phyloP scores from a whole-genome alignment of 2,329 filamentous ascomycete genomes.

The Alternaria hordeiaustralica region DNA sequence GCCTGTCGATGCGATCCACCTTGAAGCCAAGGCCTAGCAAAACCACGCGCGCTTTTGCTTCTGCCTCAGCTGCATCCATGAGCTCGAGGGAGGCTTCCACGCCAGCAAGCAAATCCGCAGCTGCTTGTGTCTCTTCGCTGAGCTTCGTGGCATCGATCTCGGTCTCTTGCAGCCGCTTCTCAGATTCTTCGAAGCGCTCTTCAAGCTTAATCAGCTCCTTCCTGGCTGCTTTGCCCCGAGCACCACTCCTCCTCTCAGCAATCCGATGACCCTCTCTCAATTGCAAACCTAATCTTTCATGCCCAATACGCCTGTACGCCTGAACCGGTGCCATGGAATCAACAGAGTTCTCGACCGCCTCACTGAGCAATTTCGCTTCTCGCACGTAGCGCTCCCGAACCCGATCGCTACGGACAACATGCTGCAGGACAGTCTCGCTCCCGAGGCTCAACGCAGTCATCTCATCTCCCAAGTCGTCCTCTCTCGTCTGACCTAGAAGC shows the following conservation, averaged over 20 bases:
- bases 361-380: constrained; percentile 68
- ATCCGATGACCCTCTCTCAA: constrained; percentile 76
- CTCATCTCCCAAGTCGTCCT: constrained; percentile 37
- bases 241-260: constrained; percentile 75
- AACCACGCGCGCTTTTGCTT: constrained; percentile 66
- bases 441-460: constrained; percentile 33
- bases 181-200: constrained; percentile 66
- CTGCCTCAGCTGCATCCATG: constrained; percentile 66
- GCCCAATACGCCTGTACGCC: constrained; percentile 66
- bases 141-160: constrained; percentile 64
- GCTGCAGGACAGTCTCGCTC: constrained; percentile 64
- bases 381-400: constrained; percentile 62
- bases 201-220: constrained; percentile 76
- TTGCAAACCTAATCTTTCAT: constrained; percentile 67
- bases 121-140: constrained; percentile 71
- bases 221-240: constrained; percentile 75
- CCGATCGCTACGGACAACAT: constrained; percentile 65
- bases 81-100: constrained; percentile 71
- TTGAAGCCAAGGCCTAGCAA: constrained; percentile 76
- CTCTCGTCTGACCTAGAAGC: constrained; percentile 44
- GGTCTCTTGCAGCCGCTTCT: constrained; percentile 57
- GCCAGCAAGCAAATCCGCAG: constrained; percentile 71
- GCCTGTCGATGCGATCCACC: constrained; percentile 64
- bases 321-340: constrained; percentile 66
- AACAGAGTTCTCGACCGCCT: constrained; percentile 62